Conservation (phyloP, 2,329 filamentous ascomycete genomes). For the Hypoxylon sp. region DNA sequence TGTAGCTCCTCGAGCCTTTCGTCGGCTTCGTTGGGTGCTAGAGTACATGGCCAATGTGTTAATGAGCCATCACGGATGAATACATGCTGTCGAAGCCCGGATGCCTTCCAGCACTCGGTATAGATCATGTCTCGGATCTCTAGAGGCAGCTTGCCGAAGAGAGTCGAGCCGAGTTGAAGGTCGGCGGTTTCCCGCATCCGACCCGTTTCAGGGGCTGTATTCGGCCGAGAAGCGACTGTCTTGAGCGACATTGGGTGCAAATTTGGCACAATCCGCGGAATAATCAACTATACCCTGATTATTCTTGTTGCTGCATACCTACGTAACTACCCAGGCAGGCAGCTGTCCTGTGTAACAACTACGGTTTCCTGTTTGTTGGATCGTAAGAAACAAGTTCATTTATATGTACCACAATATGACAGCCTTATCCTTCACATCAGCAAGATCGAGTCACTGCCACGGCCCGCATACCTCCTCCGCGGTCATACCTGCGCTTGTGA, state of each 20-base stretch:
- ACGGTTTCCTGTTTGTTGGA: not conserved
- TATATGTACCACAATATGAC: conserved; percentile 9
- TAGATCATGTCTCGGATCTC: conserved; percentile 47
- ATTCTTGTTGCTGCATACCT: conserved; percentile 1
- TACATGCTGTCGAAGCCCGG: conserved; percentile 42
- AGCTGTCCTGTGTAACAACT: conserved; percentile 3
- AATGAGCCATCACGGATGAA: conserved; percentile 28
- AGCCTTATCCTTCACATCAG: conserved; percentile 6
- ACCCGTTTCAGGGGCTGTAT: conserved; percentile 11
- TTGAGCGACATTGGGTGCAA: conserved; percentile 1
- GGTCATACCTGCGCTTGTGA: conserved; percentile 12
- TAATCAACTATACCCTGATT: not conserved
- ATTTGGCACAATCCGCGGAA: not conserved
- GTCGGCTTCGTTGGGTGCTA: conserved; percentile 31
- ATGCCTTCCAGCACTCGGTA: conserved; percentile 41
- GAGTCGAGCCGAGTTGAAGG: conserved; percentile 33
- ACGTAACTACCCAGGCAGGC: not conserved
- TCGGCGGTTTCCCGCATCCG: conserved; percentile 28
- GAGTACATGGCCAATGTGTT: conserved; percentile 43
- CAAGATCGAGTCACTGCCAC: conserved; percentile 1
- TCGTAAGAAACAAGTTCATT: not conserved
- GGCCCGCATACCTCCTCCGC: not conserved
- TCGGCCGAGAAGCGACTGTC: not conserved
- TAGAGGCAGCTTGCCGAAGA: conserved; percentile 40
- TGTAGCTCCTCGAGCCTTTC: conserved; percentile 39